Conservation (phyloP, 2,329 filamentous ascomycete species). For the Neofusicoccum parvum region DNA sequence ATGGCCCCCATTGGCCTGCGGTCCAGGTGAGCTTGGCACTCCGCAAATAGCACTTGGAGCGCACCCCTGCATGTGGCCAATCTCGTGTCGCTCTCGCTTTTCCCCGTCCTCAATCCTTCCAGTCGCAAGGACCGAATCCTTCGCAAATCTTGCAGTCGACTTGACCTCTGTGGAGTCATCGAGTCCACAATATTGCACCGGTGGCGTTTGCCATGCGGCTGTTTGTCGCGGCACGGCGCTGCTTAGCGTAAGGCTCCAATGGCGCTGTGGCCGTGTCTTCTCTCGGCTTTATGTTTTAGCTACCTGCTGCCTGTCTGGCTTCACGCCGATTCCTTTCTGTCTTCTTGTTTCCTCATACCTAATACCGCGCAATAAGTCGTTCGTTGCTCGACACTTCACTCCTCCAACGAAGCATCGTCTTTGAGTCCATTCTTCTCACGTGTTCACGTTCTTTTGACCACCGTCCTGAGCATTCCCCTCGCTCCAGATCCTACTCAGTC, state of each 20-base stretch:
- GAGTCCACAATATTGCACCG: background rate
- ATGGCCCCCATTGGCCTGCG: background rate
- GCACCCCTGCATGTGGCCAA: background rate
- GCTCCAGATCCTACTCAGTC: too few relatives aligned
- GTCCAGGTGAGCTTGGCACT: background rate
- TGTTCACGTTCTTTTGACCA: too few relatives aligned
- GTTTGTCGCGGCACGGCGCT: background rate
- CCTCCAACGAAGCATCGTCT: too few relatives aligned
- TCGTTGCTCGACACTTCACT: background rate
- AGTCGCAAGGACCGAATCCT: conserved; percentile 1
- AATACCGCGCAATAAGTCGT: background rate
- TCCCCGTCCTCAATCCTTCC: conserved; percentile 4
- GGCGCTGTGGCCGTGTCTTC: background rate
- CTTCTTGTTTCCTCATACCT: background rate
- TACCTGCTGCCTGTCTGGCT: background rate
- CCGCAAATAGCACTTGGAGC: conserved; percentile 7
- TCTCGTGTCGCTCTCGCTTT: conserved; percentile 14
- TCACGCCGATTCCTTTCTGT: background rate
- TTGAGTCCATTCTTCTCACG: too few relatives aligned
- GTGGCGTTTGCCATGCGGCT: background rate
- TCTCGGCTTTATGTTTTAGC: background rate
- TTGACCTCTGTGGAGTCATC: background rate
- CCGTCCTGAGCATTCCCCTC: too few relatives aligned
- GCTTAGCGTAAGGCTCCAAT: conserved; percentile 5
- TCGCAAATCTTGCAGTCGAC: background rate